Base-by-base conservation (phyloP, 2,329 filamentous ascomycete species). In the Hypoxylon sp. region DNA sequence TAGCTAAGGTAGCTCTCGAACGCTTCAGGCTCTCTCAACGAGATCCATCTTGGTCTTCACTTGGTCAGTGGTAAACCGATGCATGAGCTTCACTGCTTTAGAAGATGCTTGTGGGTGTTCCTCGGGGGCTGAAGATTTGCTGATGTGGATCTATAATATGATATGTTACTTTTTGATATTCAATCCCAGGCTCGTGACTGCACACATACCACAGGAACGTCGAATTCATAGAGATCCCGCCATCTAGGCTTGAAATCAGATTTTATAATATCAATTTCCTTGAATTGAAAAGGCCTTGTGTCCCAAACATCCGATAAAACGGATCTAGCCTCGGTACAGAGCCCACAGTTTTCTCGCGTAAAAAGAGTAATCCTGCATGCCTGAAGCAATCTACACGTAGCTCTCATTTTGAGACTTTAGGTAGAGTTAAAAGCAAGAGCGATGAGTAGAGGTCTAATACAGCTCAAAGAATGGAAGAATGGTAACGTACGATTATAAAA, bases 181-280 rank as follows among this genome's bases (percentile, higher is more conserved):
- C n/a, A n/a, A n/a, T n/a, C n/a, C n/a, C n/a, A n/a, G n/a, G n/a
- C n/a, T n/a, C 7, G 17, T 39, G 4, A 17, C 34, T 39, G 13
- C 34, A 41, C 17, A 76, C 84, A 72, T 80, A 94, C 91, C 72
- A 94, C 91, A 0, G 91, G 91, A 6, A 92, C 91, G 70, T 94
- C 91, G 74, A 93, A 92, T 60, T 93, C 91, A 74, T 94, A 94
- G 1, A 93, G 73, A 50, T 89, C 83, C 71, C 86, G 88, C 91
- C 91, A 94, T 3, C 56, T 64, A 22, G 81, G 79, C 65, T 87
- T 84, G 15, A 84, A 83, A 24, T 87, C 85, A 0, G 85, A 81
- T 50, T 85, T 83, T 78, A 91, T 87, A 50, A 94, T 87, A 73
- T 93, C 84, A 64, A 92, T 81, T 75, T 93, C 90, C 6, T 82